phyloP scores from a whole-genome alignment of 331 rosid genomes.

The Quercus tomentella region DNA sequence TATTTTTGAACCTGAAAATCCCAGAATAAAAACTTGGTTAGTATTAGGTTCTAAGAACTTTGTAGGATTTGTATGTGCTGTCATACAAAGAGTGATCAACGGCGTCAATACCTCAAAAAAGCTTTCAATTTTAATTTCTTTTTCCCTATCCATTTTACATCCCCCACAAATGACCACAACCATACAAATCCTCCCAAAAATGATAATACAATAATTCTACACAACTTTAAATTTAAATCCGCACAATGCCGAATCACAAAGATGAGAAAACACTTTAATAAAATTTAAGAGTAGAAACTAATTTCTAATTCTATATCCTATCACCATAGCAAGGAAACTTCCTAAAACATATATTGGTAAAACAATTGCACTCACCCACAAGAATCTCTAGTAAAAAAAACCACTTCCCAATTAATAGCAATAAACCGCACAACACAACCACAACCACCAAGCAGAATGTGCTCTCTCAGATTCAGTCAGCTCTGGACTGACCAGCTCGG shows the following conservation, averaged over 20 bases:
- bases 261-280: conserved; percentile 1
- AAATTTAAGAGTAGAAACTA: background rate
- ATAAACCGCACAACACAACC: background rate
- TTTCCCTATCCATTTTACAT: background rate
- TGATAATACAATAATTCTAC: background rate
- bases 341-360: conserved; percentile 1
- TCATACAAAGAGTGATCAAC: too few relatives aligned
- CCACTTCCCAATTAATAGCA: background rate
- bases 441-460: background rate
- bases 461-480: conserved; percentile 24
- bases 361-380: conserved; percentile 18
- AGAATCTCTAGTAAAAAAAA: background rate
- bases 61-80: too few relatives aligned
- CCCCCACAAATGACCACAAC: background rate
- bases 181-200: background rate
- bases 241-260: background rate
- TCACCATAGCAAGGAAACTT: conserved; percentile 4
- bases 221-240: background rate
- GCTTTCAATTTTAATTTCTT: too few relatives aligned
- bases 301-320: conserved; percentile 20
- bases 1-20: too few relatives aligned
- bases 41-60: too few relatives aligned
- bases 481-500: conserved; percentile 63
- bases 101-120: too few relatives aligned
- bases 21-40: too few relatives aligned